A percentile compares a stretch with the other conserved stretches of the same genome.
Conservation (phyloP, 1,284 basidiomycete species). For the Trametes sp. region DNA sequence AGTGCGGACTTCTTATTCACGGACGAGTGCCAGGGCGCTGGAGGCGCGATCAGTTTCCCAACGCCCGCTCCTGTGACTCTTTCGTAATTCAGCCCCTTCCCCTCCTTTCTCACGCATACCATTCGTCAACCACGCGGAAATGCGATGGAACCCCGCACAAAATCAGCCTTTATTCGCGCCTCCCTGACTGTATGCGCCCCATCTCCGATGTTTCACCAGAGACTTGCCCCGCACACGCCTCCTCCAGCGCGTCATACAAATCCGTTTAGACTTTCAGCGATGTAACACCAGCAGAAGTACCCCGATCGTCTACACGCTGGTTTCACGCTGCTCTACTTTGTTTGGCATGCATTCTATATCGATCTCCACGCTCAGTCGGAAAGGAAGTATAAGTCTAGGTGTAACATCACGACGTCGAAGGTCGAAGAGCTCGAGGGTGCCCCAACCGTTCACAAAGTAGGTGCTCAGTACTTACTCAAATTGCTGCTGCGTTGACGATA, state of each 20-base stretch:
- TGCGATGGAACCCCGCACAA: constrained; percentile 12
- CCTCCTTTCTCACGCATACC: constrained; percentile 20
- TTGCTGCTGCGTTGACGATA: too few species aligned
- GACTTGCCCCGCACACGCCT: not conserved
- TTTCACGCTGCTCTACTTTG: too few species aligned
- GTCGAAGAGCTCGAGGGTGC: too few species aligned
- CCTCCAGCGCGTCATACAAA: not conserved
- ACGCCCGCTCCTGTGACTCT: constrained; percentile 28
- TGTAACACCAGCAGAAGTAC: not conserved
- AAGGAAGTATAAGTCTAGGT: too few species aligned
- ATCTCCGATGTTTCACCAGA: constrained; percentile 17
- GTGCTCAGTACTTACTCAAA: too few species aligned
- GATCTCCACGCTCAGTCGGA: too few species aligned
- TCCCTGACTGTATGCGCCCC: constrained; percentile 3
- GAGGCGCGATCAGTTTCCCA: constrained; percentile 34
- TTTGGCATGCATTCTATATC: too few species aligned
- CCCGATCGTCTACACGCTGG: not conserved
- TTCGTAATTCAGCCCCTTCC: constrained; percentile 23
- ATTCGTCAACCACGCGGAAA: constrained; percentile 18
- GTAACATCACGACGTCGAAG: too few species aligned
- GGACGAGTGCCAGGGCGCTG: constrained; percentile 29
- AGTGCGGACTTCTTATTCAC: constrained; percentile 30
- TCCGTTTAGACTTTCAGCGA: not conserved
- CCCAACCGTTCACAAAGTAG: too few species aligned
- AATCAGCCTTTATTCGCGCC: constrained; percentile 11